Conservation (phyloP, 352 stramenopile species). For the Plasmopara halstedii region DNA sequence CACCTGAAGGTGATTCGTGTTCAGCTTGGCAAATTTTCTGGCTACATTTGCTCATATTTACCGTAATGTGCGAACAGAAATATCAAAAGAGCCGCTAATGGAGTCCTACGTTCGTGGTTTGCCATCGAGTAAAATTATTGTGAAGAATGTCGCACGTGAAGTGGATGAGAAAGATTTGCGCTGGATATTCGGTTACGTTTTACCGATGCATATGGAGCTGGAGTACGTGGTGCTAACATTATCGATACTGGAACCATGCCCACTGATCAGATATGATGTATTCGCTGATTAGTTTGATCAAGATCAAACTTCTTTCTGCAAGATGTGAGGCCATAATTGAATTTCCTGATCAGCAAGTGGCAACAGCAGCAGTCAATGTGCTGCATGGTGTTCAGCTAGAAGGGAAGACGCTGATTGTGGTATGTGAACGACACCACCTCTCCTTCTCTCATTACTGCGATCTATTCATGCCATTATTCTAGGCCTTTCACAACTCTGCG, state of each 20-base stretch:
- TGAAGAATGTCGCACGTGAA: conserved; percentile 34
- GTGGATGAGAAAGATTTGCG: conserved; percentile 49
- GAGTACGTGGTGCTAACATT: conserved; percentile 18
- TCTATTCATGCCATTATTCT: conserved; percentile 6
- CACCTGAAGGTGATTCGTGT: conserved; percentile 22
- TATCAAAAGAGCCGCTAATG: conserved; percentile 29
- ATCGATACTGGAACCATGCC: not conserved
- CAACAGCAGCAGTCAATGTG: conserved; percentile 30
- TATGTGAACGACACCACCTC: conserved; percentile 9
- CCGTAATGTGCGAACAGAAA: conserved; percentile 12
- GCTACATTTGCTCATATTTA: not conserved
- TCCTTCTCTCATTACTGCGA: no score
- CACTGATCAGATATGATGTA: not conserved
- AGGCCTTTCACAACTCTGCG: conserved; percentile 19
- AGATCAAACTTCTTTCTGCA: conserved; percentile 6
- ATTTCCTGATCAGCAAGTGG: conserved; percentile 24
- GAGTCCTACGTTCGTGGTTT: conserved; percentile 25
- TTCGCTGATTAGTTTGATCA: conserved; percentile 11
- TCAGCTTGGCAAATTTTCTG: not conserved
- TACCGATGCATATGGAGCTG: conserved; percentile 30
- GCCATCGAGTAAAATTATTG: conserved; percentile 21
- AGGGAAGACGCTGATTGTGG: conserved; percentile 38
- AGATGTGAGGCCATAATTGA: conserved; percentile 11
- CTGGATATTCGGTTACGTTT: conserved; percentile 48
- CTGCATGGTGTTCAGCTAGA: conserved; percentile 50